Evolutionary conservation across 805 yeast species (phyloP).

Genomic region (Candida patagonica): DNA sequence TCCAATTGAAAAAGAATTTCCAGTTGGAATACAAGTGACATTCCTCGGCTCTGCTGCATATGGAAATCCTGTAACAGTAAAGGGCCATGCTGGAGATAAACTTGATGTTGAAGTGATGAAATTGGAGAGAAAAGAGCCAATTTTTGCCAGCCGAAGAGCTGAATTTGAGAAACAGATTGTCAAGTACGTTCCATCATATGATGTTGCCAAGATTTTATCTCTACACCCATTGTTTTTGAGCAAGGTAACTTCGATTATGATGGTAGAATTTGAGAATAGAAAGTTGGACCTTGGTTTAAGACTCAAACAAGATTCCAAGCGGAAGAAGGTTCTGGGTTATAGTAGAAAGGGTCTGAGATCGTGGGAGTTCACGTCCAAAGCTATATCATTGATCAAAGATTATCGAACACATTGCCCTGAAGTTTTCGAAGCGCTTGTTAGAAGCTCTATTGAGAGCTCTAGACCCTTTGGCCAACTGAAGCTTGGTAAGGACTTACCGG

Average conservation of each 20-base stretch:
- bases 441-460: conserved; percentile 5
- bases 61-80: conserved; percentile 57
- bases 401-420: conserved; percentile 56
- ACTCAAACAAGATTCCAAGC: conserved; percentile 69
- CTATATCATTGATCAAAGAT: conserved; percentile 53
- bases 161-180: conserved; percentile 45
- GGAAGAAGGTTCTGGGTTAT: conserved; percentile 82
- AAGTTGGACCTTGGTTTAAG: conserved; percentile 70
- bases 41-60: conserved; percentile 82
- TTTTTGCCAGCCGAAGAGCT: conserved; percentile 54
- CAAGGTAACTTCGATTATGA: conserved; percentile 63
- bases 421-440: conserved; percentile 38
- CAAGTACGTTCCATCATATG: conserved; percentile 55
- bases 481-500: conserved; percentile 19
- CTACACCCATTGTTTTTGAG: conserved; percentile 62
- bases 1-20: conserved; percentile 77
- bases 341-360: conserved; percentile 53
- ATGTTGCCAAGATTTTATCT: conserved; percentile 48
- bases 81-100: conserved; percentile 29
- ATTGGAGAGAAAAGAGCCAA: conserved; percentile 42
- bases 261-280: conserved; percentile 48
- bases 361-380: conserved; percentile 80
- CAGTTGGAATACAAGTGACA: conserved; percentile 58
- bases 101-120: conserved; percentile 23
- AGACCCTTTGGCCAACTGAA: conserved; percentile 21